Evolutionary conservation across 225 moss, liverwort and hornwort species (phyloP).

Genomic region (Thuidium tamariscinum): DNA sequence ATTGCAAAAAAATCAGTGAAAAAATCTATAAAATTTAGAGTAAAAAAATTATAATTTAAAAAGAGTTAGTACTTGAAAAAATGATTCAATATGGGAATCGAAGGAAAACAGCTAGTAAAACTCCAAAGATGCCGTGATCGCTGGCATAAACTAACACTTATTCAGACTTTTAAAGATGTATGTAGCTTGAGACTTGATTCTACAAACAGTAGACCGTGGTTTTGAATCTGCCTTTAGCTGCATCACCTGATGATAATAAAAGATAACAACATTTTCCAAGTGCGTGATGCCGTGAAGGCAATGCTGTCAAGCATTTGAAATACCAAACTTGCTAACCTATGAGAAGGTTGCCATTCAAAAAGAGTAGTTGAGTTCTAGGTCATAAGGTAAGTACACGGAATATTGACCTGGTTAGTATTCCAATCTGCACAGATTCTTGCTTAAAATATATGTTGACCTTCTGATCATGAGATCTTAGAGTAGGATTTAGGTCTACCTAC

Average conservation of each 20-base stretch:
- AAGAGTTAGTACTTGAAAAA: background rate
- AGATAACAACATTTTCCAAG: no score
- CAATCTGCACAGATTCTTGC: background rate
- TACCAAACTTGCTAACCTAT: background rate
- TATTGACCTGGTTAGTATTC: background rate
- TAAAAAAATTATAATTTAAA: background rate
- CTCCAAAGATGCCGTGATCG: background rate
- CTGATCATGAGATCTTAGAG: background rate
- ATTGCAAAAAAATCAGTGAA: background rate
- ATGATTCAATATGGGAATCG: background rate
- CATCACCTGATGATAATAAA: background rate
- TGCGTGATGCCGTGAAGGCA: background rate
- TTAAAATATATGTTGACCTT: background rate
- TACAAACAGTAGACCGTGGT: background rate
- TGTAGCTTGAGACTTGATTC: no score
- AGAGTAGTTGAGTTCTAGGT: background rate
- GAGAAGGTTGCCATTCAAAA: background rate
- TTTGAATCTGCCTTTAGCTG: background rate
- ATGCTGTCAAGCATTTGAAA: background rate
- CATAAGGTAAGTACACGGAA: background rate
- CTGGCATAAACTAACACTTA: background rate
- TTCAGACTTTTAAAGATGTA: no score
- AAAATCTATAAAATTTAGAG: background rate
- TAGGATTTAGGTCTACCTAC: background rate
- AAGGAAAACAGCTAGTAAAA: background rate